Conservation (phyloP, 2,329 filamentous ascomycete species). For the Penicillium sp. region DNA sequence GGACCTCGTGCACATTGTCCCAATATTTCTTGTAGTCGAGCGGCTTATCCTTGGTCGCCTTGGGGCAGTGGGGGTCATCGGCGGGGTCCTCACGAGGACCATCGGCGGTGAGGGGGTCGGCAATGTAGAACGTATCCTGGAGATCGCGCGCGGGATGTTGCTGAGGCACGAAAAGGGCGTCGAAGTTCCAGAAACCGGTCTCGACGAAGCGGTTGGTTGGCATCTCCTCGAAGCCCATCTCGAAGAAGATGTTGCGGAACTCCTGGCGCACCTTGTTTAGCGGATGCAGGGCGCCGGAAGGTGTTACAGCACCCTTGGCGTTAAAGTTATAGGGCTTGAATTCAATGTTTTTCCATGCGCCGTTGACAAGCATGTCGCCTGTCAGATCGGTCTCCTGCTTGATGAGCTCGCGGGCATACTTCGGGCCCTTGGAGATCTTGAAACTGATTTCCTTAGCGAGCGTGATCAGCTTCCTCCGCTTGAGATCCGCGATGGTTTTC, state of each 20-base stretch:
- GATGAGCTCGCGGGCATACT: constrained; percentile 84
- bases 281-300: constrained; percentile 56
- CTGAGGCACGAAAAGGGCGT: constrained; percentile 93
- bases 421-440: constrained; percentile 79
- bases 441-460: constrained; percentile 85
- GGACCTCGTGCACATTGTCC: constrained; percentile 83
- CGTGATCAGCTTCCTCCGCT: constrained; percentile 87
- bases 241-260: constrained; percentile 98
- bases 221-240: constrained; percentile 99
- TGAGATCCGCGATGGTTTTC: constrained; percentile 79
- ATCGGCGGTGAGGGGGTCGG: constrained; percentile 80
- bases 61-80: constrained; percentile 41
- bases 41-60: constrained; percentile 49
- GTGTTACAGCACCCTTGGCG: constrained; percentile 59
- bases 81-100: constrained; percentile 62
- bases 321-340: constrained; percentile 89
- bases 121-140: constrained; percentile 98
- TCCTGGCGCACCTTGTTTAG: constrained; percentile 94
- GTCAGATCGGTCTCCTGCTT: constrained; percentile 97
- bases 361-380: constrained; percentile 83
- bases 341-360: constrained; percentile 87
- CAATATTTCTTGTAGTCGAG: constrained; percentile 83
- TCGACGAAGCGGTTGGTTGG: constrained; percentile 91
- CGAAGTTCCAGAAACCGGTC: constrained; percentile 99
- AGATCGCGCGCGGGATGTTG: constrained; percentile 97